phyloP scores from a whole-genome alignment of 164 flowering plant genomes.

The Chimonanthus salicifolius region DNA sequence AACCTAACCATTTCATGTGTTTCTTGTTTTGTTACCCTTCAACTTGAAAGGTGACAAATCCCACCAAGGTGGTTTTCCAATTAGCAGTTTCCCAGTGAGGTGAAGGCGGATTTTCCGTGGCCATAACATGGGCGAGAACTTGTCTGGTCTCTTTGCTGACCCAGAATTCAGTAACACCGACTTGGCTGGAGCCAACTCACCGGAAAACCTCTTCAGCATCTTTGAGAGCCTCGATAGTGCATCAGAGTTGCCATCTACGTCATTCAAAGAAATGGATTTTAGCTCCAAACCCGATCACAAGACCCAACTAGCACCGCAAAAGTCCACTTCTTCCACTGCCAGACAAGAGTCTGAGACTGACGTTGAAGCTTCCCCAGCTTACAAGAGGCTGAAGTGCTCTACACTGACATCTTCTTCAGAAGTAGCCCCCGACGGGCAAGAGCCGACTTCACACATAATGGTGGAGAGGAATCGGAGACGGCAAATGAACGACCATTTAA shows the following conservation, averaged over 20 bases:
- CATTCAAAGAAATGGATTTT: conserved; percentile 15
- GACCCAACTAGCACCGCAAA: conserved; percentile 30
- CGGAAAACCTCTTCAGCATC: conserved; percentile 63
- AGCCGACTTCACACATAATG: conserved; percentile 59
- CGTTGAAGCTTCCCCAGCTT: conserved; percentile 13
- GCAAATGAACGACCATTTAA: conserved; percentile 89
- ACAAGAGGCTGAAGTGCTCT: conserved; percentile 27
- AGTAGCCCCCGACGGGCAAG: conserved; percentile 32
- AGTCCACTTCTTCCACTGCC: conserved; percentile 29
- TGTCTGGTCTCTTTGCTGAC: conserved; percentile 42
- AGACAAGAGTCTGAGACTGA: conserved; percentile 21
- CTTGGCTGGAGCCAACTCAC: conserved; percentile 26
- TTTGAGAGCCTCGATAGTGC: conserved; percentile 49
- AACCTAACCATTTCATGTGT: not conserved
- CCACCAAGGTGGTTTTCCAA: not conserved
- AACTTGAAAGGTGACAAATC: not conserved
- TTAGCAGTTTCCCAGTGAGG: not conserved
- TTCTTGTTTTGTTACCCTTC: not conserved
- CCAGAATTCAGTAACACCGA: conserved; percentile 25
- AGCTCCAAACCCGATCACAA: conserved; percentile 9
- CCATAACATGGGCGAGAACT: conserved; percentile 26
- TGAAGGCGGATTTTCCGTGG: not conserved
- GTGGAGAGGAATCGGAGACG: conserved; percentile 90
- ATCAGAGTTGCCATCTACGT: conserved; percentile 19
- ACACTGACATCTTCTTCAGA: conserved; percentile 12